Percentiles rank a stretch among this genome's conserved stretches.
These are phyloP conservation scores for Castanospermum australe DNA, from an alignment of 306 rosid species.

Conservation along the genomic window DNA sequence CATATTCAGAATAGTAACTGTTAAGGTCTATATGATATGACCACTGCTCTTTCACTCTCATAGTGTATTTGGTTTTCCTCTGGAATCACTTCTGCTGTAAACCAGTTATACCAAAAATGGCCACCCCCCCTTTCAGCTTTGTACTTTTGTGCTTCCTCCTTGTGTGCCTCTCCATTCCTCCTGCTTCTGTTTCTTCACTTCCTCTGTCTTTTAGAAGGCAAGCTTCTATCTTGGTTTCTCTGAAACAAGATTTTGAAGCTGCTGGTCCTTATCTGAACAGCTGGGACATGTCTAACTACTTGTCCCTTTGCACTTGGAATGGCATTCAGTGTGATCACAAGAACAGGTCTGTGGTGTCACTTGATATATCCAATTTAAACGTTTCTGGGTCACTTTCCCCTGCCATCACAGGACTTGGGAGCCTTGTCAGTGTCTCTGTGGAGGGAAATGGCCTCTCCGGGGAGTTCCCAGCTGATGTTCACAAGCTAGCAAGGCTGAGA, in stretches of 20 bases:
- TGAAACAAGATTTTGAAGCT: slow-evolving; percentile 53
- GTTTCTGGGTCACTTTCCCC: slow-evolving; percentile 66
- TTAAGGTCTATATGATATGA: slow-evolving; percentile 14
- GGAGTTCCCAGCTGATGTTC: slow-evolving; percentile 44
- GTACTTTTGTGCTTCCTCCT: slow-evolving; percentile 6
- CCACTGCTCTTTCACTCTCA: slow-evolving; percentile 5
- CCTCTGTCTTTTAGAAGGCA: slow-evolving; percentile 51
- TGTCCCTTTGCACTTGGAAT: slow-evolving; percentile 65
- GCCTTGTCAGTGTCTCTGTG: slow-evolving; percentile 49
- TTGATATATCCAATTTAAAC: slow-evolving; percentile 66
- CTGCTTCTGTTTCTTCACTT: slow-evolving; percentile 39
- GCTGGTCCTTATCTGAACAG: slow-evolving; percentile 36
- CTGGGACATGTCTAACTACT: slow-evolving; percentile 61
- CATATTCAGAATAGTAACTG: slow-evolving; percentile 27
- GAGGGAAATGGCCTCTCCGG: slow-evolving; percentile 58
- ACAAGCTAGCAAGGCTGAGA: slow-evolving; percentile 42
- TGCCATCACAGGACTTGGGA: slow-evolving; percentile 41
- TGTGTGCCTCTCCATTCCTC: slow-evolving; percentile 27
- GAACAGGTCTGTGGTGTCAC: slow-evolving; percentile 48
- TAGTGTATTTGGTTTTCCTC: slow-evolving; percentile 8
- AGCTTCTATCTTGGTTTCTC: slow-evolving; percentile 70
- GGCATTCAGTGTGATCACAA: slow-evolving; percentile 60
- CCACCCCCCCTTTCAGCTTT: slow-evolving; percentile 28
- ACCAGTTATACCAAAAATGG: slow-evolving; percentile 28
- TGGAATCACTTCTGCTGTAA: slow-evolving; percentile 16